A percentile compares a stretch with the other conserved stretches of the same genome.
phyloP scores from a whole-genome alignment of 192 early-diverging fungal genomes.

The Fimicolochytrium jonesii region DNA sequence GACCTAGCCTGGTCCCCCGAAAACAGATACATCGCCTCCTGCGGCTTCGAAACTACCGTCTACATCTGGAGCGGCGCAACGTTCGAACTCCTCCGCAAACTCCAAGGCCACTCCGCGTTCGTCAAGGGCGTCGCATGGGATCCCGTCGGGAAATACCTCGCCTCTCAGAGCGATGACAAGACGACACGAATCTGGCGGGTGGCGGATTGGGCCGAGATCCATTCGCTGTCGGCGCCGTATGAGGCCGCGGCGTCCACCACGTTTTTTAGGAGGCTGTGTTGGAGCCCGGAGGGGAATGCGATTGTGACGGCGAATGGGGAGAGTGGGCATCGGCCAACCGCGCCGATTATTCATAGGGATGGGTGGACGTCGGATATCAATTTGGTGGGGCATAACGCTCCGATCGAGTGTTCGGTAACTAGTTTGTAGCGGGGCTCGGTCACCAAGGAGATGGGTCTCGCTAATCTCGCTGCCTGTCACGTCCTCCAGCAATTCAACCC shows the following conservation, averaged over 20 bases:
- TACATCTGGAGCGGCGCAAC: slow-evolving; percentile 82
- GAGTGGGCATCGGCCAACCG: slow-evolving; percentile 70
- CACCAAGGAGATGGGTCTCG: not conserved
- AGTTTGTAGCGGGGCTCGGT: too few relatives aligned
- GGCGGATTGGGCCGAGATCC: slow-evolving; percentile 81
- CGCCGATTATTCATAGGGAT: slow-evolving; percentile 73
- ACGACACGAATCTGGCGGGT: slow-evolving; percentile 81
- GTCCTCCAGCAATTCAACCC: slow-evolving; percentile 69
- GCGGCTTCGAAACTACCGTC: slow-evolving; percentile 78
- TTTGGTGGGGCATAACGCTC: slow-evolving; percentile 82
- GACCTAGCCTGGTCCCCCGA: slow-evolving; percentile 91
- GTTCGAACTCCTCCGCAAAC: slow-evolving; percentile 51
- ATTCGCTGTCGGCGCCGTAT: slow-evolving; percentile 68
- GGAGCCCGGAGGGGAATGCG: slow-evolving; percentile 95
- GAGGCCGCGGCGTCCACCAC: slow-evolving; percentile 75
- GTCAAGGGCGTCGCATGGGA: slow-evolving; percentile 98
- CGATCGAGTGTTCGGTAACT: slow-evolving; percentile 84
- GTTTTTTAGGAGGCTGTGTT: slow-evolving; percentile 85
- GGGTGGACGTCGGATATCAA: slow-evolving; percentile 75
- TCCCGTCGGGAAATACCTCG: slow-evolving; percentile 89
- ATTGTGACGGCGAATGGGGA: slow-evolving; percentile 88
- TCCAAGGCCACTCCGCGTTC: slow-evolving; percentile 67
- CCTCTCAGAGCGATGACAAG: slow-evolving; percentile 87
- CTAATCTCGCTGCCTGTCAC: not conserved
- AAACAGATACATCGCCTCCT: slow-evolving; percentile 81